These are phyloP conservation scores for Kwoniella bestiolae DNA, from an alignment of 768 basidiomycete species.

Conservation along the genomic window DNA sequence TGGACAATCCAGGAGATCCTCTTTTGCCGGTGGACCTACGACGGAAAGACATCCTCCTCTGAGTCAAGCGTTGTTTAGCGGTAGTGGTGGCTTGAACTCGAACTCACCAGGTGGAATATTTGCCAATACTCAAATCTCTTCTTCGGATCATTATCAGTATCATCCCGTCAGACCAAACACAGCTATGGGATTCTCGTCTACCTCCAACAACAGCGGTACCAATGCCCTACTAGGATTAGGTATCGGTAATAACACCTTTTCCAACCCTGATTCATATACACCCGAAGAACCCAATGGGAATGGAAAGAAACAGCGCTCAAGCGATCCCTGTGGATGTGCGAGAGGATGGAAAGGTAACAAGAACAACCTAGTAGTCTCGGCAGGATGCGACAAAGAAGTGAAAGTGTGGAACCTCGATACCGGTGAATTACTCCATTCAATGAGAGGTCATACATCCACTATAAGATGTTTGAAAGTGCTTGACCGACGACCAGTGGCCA, in stretches of 20 bases:
- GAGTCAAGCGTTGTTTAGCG: not conserved
- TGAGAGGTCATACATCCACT: slow-evolving; percentile 85
- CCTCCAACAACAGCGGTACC: not conserved
- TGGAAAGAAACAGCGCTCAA: slow-evolving; percentile 54
- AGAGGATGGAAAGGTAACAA: slow-evolving; percentile 84
- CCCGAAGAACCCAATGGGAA: not conserved
- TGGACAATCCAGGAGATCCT: slow-evolving; percentile 33
- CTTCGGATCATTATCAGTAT: not conserved
- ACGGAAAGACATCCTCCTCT: slow-evolving; percentile 17
- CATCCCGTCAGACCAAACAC: slow-evolving; percentile 20
- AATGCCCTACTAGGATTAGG: slow-evolving; percentile 9
- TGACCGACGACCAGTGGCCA: slow-evolving; percentile 82
- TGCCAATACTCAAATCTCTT: slow-evolving; percentile 2
- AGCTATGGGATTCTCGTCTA: slow-evolving; percentile 33
- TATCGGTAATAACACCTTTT: not conserved
- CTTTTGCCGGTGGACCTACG: slow-evolving; percentile 25
- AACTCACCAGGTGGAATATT: slow-evolving; percentile 8
- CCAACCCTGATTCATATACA: not conserved
- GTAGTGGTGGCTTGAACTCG: not conserved
- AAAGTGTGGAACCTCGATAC: slow-evolving; percentile 87
- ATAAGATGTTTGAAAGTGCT: slow-evolving; percentile 88
- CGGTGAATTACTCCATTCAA: slow-evolving; percentile 77
- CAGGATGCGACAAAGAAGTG: slow-evolving; percentile 90
- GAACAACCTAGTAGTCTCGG: slow-evolving; percentile 80
- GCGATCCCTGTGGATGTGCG: slow-evolving; percentile 66